These are phyloP conservation scores for Peniophora sp. DNA, from an alignment of 1,284 basidiomycete species.

Conservation along the genomic window DNA sequence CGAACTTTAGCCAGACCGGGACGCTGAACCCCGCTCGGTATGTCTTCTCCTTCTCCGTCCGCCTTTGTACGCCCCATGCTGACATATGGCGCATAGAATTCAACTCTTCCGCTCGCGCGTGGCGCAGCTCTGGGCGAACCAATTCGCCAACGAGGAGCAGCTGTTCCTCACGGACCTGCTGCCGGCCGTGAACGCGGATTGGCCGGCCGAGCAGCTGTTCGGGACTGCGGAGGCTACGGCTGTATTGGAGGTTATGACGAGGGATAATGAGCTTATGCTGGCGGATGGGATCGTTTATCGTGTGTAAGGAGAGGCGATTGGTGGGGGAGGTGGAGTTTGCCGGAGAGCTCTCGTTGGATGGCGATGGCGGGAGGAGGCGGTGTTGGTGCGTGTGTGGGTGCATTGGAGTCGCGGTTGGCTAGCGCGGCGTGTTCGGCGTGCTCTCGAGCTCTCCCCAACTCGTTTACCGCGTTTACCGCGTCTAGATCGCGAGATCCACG, in stretches of 20 bases:
- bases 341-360: too few species aligned
- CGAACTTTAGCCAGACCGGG: constrained; percentile 29
- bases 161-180: constrained; percentile 68
- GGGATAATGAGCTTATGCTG: constrained; percentile 84
- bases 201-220: constrained; percentile 65
- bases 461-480: too few species aligned
- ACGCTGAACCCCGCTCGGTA: constrained; percentile 51
- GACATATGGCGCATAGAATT: constrained; percentile 36
- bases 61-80: too few species aligned
- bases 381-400: too few species aligned
- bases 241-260: constrained; percentile 74
- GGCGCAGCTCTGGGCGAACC: constrained; percentile 61
- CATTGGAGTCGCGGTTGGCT: too few species aligned
- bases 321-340: too few species aligned
- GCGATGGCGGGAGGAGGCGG: too few species aligned
- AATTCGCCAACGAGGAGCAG: constrained; percentile 69
- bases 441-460: too few species aligned
- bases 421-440: too few species aligned
- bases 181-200: constrained; percentile 72
- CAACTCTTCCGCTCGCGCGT: constrained; percentile 73
- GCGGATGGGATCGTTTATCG: constrained; percentile 75
- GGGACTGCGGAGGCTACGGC: constrained; percentile 73
- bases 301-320: constrained; percentile 28
- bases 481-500: too few species aligned
- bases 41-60: constrained; percentile 11